These are phyloP conservation scores for Kodamaea sp. DNA, from an alignment of 1,139 yeast species.

Conservation along the genomic window DNA sequence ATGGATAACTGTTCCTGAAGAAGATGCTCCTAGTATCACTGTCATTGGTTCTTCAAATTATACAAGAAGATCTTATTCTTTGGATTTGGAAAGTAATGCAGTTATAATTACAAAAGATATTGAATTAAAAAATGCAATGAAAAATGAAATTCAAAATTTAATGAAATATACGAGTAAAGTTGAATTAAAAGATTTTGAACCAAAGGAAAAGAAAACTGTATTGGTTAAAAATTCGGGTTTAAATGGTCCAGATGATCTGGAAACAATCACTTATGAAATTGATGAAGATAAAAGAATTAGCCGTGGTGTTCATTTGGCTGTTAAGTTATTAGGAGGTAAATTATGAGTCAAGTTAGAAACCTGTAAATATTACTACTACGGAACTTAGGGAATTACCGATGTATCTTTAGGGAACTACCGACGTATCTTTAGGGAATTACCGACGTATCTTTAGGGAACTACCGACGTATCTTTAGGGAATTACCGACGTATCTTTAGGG, in stretches of 20 bases:
- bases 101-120: conserved; percentile 69
- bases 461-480: no score
- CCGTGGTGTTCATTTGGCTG: conserved; percentile 58
- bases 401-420: no score
- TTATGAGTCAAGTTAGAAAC: conserved; percentile 31
- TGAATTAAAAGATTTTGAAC: conserved; percentile 55
- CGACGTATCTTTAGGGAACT: no score
- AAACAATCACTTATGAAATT: conserved; percentile 21
- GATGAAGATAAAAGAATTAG: conserved; percentile 59
- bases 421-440: no score
- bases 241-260: conserved; percentile 13
- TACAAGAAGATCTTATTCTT: conserved; percentile 82
- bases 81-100: conserved; percentile 87
- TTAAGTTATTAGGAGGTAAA: conserved; percentile 63
- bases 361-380: neutral
- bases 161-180: conserved; percentile 50
- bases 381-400: no score
- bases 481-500: no score
- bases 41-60: conserved; percentile 91
- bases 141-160: conserved; percentile 60
- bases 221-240: conserved; percentile 3
- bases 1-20: conserved; percentile 71
- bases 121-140: conserved; percentile 54
- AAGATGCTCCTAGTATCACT: conserved; percentile 62
- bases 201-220: conserved; percentile 18